Conservation (phyloP, 805 yeast genomes). For the Schwanniomyces pseudopolymorphus region DNA sequence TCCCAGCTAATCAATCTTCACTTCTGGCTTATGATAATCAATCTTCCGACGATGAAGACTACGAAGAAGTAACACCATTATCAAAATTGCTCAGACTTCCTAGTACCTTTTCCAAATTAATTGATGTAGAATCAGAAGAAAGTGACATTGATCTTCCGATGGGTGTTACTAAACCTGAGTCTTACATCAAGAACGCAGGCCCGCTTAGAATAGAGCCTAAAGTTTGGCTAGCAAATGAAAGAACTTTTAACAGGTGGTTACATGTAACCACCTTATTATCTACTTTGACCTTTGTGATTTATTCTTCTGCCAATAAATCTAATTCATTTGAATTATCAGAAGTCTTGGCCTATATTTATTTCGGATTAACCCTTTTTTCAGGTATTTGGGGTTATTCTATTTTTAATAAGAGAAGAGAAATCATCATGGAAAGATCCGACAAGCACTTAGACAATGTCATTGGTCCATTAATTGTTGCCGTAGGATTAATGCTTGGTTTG, state of each 20-base stretch:
- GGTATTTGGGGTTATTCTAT: slow-evolving; percentile 88
- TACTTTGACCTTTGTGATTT: slow-evolving; percentile 80
- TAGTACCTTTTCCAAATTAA: slow-evolving; percentile 37
- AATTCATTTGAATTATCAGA: slow-evolving; percentile 65
- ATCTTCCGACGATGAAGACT: slow-evolving; percentile 34
- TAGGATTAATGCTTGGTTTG: slow-evolving; percentile 66
- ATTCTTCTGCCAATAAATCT: slow-evolving; percentile 69
- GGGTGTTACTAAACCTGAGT: slow-evolving; percentile 82
- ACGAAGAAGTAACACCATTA: slow-evolving; percentile 25
- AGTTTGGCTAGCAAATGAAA: slow-evolving; percentile 97
- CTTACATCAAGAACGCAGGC: slow-evolving; percentile 81
- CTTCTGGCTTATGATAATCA: slow-evolving; percentile 27
- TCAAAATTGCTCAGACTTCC: slow-evolving; percentile 26
- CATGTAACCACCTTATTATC: slow-evolving; percentile 84
- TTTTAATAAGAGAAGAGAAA: slow-evolving; percentile 65
- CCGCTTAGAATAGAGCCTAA: slow-evolving; percentile 95
- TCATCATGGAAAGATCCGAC: slow-evolving; percentile 80
- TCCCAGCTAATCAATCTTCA: background rate
- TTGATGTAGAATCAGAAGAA: slow-evolving; percentile 78
- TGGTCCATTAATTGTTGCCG: slow-evolving; percentile 82
- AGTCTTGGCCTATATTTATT: slow-evolving; percentile 73
- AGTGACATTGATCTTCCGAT: slow-evolving; percentile 79
- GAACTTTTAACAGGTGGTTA: slow-evolving; percentile 95
- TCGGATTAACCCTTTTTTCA: slow-evolving; percentile 75
- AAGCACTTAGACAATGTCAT: slow-evolving; percentile 84